These are phyloP conservation scores for Diplotaxis tenuifolia DNA, from an alignment of 345 rosid genomes.

Conservation along the genomic window DNA sequence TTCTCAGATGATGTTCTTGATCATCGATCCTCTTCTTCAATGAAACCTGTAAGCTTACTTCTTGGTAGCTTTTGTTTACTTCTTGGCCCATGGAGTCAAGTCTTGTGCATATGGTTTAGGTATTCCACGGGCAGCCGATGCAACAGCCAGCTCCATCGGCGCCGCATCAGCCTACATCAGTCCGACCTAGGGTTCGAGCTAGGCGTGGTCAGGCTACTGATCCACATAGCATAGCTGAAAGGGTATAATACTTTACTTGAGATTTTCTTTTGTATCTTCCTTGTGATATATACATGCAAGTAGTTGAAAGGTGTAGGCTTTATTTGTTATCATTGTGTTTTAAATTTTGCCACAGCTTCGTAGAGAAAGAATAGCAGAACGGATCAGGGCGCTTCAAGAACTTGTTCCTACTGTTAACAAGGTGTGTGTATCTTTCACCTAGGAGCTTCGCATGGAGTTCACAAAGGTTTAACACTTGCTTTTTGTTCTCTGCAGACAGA, in stretches of 20 bases:
- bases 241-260: constrained; percentile 47
- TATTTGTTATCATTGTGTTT: no score
- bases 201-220: constrained; percentile 99
- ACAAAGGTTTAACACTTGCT: neutral
- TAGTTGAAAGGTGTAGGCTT: neutral
- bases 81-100: neutral
- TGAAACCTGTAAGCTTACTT: constrained; percentile 65
- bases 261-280: neutral
- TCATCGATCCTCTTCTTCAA: constrained; percentile 49
- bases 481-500: constrained; percentile 58
- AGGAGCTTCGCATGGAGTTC: neutral
- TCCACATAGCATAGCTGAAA: constrained; percentile 98
- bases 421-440: constrained; percentile 42
- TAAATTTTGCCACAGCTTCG: constrained; percentile 62
- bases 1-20: constrained; percentile 65
- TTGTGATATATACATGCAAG: neutral
- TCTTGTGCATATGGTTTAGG: constrained; percentile 36
- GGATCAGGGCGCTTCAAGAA: constrained; percentile 94
- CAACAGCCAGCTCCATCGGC: constrained; percentile 60
- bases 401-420: constrained; percentile 96
- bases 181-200: constrained; percentile 96
- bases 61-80: neutral
- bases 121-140: constrained; percentile 87
- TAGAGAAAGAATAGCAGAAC: constrained; percentile 93
- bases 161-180: constrained; percentile 75